A percentile compares a stretch with the other conserved stretches of the same genome.
phyloP scores from a whole-genome alignment of 495 filamentous ascomycete species.

The Achaetomiella virescens region DNA sequence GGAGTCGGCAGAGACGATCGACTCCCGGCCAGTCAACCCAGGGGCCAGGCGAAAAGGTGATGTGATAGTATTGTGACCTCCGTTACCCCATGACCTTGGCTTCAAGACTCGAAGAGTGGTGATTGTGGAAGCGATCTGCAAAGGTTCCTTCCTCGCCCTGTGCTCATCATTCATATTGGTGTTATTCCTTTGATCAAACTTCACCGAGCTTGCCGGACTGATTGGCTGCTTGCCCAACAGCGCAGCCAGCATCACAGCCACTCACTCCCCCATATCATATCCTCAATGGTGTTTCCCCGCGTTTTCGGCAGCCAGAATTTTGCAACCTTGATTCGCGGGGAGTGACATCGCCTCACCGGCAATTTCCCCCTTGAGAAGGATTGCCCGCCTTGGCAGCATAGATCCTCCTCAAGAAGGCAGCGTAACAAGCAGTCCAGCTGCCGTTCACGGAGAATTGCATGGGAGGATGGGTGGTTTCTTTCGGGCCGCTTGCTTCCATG shows the following conservation, averaged over 20 bases:
- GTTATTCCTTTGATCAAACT: too few species aligned
- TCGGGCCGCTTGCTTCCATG: neutral
- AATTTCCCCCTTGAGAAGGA: slow-evolving; percentile 11
- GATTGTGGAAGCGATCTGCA: too few species aligned
- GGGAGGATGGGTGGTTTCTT: neutral
- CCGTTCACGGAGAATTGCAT: neutral
- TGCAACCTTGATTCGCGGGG: slow-evolving; percentile 13
- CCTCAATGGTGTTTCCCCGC: slow-evolving; percentile 5
- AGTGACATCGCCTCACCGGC: slow-evolving; percentile 6
- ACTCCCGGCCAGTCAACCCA: too few species aligned
- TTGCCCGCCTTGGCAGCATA: slow-evolving; percentile 10
- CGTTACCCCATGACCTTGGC: too few species aligned
- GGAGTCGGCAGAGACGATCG: neutral
- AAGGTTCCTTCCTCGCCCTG: too few species aligned
- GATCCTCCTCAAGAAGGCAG: neutral
- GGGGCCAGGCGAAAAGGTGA: too few species aligned
- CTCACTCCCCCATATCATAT: too few species aligned
- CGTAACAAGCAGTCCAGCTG: neutral
- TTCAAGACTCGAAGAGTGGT: too few species aligned
- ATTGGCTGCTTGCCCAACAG: neutral
- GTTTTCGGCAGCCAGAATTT: neutral
- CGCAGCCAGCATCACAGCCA: too few species aligned
- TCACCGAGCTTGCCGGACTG: neutral
- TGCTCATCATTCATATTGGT: too few species aligned
- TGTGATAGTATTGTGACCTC: too few species aligned